Base-by-base conservation (phyloP, 768 basidiomycete genomes). In the Naganishia kalamii region DNA sequence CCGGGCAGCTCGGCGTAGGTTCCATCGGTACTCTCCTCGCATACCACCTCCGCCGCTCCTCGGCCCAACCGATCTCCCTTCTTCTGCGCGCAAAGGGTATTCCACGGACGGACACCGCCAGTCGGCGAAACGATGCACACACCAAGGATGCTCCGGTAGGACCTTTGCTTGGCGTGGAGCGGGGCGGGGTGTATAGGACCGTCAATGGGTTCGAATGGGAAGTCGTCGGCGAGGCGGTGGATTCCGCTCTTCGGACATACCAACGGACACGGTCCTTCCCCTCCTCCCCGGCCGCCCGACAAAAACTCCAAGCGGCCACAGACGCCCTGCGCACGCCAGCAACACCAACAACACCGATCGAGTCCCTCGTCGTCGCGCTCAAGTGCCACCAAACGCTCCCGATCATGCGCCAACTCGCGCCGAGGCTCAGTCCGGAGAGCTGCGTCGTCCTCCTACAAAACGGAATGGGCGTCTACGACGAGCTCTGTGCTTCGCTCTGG, bases 401-500 rank as follows among this genome's bases (percentile, higher is more conserved):
- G 2, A 85, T 87, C 4, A 69, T 99, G 37, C 75, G 78, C 19
- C 72, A 76, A 0, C 83, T 97, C 62, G 78, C 83, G 19, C 84
- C 84, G 13, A 84, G 91, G 19, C 78, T 97, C 21, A 81, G 82
- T 4, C 74, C 82, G 0, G 76, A 83, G 54, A 88, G 87, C 47
- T 94, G 92, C 37, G 86, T 98, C 69, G 89, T 94, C 2, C 83
- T 99, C n/a, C 78, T 97, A 60, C 90, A 94, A 73, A 94, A 94
- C 74, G 94, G 94, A 27, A 89, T 96, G 86, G 94, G 92, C 12
- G 80, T 93, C 10, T 89, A 91, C 76, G 93, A 98, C 63, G 80
- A 85, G 66, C 82, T 96, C 51, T 75, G 90, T 19, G 72, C 79
- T 6, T 70, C 82, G 6, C 70, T 91, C 46, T 98, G 92, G 76